Base-by-base conservation (phyloP, 2,329 filamentous ascomycete genomes). In the Periconia sp. region DNA sequence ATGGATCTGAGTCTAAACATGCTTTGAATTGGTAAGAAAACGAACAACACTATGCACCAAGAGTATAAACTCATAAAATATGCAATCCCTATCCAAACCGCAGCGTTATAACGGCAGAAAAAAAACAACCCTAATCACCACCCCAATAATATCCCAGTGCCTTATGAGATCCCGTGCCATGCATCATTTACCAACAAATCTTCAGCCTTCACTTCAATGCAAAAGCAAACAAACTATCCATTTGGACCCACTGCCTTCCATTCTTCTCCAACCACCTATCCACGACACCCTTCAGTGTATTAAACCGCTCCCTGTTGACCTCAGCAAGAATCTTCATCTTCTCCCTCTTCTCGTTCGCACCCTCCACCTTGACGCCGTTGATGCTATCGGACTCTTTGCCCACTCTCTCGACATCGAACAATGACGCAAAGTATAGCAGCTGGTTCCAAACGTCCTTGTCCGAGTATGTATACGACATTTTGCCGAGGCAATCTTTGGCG, bases 361-460 rank as follows among this genome's bases (percentile, higher is more conserved):
- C 87, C 55, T 80, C 82, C 57, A 85, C 82, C 55, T 85, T 52
- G 77, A 2, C 70, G 70, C 47, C 75, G 55, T 85, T 49, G 77
- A 2, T 70, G 71, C 48, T 74, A 5, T 49, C 59, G 5, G 64
- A 78, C 8, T 77, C 76, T 52, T 65, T 71, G 59, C 85, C 84
- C 14, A 89, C 89, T 76, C 90, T 91, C 57, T 97, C 92, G 2
- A 95, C 89, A 74, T 99, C 92, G 80, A 92, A 99, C 51, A 97
- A 76, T 46, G 83, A 83, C 30, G 89, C 84, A 71, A 92, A 89
- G 77, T 96, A 99, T 50, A 97, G 77, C 41, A 99, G 81, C 76
- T 99, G 94, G 73, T 96, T 97, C 77, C 97, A 97, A 54, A 97
- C 82, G 66, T 89, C 88, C 76, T 94, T 93, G 77, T 97, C 94